Evolutionary conservation across 2,329 filamentous ascomycete species (phyloP), one percentile per base, ranked within the genome.

Genomic region (Lachnellula hyalina): DNA sequence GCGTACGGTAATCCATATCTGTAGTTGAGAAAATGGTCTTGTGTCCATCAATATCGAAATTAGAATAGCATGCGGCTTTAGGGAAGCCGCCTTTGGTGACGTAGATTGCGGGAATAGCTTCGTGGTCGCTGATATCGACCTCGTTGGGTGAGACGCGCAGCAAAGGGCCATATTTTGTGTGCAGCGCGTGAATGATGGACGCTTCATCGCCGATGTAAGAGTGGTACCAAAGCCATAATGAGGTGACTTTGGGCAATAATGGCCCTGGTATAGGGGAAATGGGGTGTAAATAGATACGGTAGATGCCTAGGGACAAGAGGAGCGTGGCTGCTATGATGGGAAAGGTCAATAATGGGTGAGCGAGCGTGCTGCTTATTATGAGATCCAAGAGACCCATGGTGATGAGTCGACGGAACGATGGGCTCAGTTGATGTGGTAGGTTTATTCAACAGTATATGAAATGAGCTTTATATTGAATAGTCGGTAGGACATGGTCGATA

Each of bases 31-130:
- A 84, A 36, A 84, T 77, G 1, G 78, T 79, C 28, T 72, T 66
- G 60, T 78, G 76, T 0, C 77, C 77, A 59, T 82, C 80, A 17
- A 82, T 78, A 55, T 82, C 77, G 60, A 83, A 83, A 58, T 83
- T 83, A 0, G 67, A 65, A 63, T 83, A 83, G 54, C 72, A 76
- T 0, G 65, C 60, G 1, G 77, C 72, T 63, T 84, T 83, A 0
- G 68, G 65, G 51, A 83, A 82, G 1, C 80, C 80, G 3, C 80
- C 79, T 38, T 70, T 74, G 2, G 72, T 68, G 12, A 75, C 64
- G 63, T 84, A 83, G 34, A 83, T 79, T 1, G 75, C 68, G 0
- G 72, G 67, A 19, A 68, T 57, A 8, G 71, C 69, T 46, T 67
- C 61, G 2, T 62, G 58, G 41, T 68, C 61, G 47, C 61, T 62